Base-by-base conservation (phyloP, 805 yeast genomes). In the Zygotorulaspora florentina region DNA sequence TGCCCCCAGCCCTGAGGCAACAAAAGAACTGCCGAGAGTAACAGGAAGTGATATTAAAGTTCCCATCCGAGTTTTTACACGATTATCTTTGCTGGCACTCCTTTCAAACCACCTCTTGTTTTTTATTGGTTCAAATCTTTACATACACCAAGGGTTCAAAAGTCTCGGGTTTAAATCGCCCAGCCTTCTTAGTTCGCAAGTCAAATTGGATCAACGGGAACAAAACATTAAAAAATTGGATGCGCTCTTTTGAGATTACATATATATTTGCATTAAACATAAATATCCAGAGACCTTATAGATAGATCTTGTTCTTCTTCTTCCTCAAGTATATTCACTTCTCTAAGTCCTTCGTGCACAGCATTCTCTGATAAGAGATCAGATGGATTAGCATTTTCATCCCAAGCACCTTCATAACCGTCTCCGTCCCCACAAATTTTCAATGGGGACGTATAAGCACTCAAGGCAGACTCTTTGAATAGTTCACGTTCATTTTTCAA, bases 1-100 rank as follows among this genome's bases (percentile, higher is more conserved):
- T 0, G 95, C 89, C 15, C 96, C 96, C 34, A 77, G 69, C 56
- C 89, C 87, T 27, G 95, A 83, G 1, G 93, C 83, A 2, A 78
- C 63, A 68, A 79, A 79, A 10, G 79, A 70, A 2, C 83, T 83
- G 0, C 70, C 80, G 70, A 74, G 73, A 43, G 76, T 77, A 34
- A 86, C 56, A 0, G 96, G 96, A 29, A 88, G 62, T 3, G 95
- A 88, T 15, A 88, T 66, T 5, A 76, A 67, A 3, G 83, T 84
- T 28, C 87, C 87, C 88, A 83, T 82, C 17, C 5, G 42, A 11
- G 23, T 29, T 4, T 12, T 29, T 29, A 9, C 15, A 12, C 15
- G 25, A 5, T 20, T 20, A 7, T 20, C 25, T 20, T 20, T 20
- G 7, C 25, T 20, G 4, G 25, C 4, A 7, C 25, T 20, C 25